phyloP scores from a whole-genome alignment of 148 eudicot genomes.

The Persicaria tinctoria region DNA sequence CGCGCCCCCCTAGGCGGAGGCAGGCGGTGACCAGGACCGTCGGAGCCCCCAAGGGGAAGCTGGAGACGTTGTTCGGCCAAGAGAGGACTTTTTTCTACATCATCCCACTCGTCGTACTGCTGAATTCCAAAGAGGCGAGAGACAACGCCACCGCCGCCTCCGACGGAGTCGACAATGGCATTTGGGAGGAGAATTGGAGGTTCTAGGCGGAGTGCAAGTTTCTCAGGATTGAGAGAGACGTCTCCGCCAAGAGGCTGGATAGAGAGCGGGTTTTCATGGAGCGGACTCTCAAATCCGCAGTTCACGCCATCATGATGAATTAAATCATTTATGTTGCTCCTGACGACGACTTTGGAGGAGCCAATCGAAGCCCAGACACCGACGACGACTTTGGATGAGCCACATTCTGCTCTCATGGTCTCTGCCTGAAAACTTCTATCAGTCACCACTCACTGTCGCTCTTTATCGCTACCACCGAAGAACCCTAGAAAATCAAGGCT shows the following conservation, averaged over 20 bases:
- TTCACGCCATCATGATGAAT: constrained; percentile 31
- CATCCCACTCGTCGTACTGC: constrained; percentile 33
- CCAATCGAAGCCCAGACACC: no score
- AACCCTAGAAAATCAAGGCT: no score
- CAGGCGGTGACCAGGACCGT: constrained; percentile 8
- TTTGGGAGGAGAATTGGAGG: constrained; percentile 53
- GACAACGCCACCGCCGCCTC: background rate
- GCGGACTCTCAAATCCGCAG: constrained; percentile 51
- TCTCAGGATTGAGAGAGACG: constrained; percentile 63
- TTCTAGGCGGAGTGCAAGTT: constrained; percentile 77
- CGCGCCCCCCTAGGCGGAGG: constrained; percentile 59
- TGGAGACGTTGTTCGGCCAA: constrained; percentile 39
- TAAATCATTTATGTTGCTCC: no score
- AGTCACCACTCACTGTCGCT: no score
- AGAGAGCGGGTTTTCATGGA: constrained; percentile 41
- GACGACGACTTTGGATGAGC: no score
- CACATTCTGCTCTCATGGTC: no score
- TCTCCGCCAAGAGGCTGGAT: constrained; percentile 51
- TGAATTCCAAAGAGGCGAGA: constrained; percentile 19
- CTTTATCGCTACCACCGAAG: no score
- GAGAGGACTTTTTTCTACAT: constrained; percentile 33
- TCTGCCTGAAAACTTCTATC: no score
- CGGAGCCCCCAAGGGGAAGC: constrained; percentile 23
- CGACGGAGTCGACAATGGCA: constrained; percentile 5
- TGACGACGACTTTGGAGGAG: no score